These are phyloP conservation scores for Rhododendron ovatum DNA, from an alignment of 148 eudicot genomes.

Conservation along the genomic window DNA sequence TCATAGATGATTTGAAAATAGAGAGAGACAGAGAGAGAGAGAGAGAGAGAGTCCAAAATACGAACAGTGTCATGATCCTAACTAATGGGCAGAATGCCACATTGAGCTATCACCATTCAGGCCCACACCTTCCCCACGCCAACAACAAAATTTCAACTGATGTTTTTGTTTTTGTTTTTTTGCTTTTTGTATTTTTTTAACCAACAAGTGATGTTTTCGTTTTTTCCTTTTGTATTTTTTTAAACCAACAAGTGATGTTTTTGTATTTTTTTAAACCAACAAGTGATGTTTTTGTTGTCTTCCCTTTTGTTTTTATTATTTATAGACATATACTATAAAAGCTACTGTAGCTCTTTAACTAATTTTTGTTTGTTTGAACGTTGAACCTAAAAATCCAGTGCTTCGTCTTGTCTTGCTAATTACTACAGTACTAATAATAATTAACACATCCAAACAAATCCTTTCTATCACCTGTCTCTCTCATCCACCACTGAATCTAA, in stretches of 20 bases:
- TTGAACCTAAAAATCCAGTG: not conserved
- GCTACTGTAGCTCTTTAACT: no score
- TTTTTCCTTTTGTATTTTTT: no score
- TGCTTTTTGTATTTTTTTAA: no score
- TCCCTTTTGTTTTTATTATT: no score
- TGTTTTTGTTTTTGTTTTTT: no score
- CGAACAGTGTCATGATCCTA: not conserved
- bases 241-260: no score
- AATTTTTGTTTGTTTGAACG: not conserved
- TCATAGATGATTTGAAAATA: no score
- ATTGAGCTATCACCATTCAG: not conserved
- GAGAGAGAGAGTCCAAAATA: not conserved
- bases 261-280: no score
- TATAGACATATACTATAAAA: no score
- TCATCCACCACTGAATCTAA: not conserved
- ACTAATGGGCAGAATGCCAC: not conserved
- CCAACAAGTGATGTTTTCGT: no score
- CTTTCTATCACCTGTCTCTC: not conserved
- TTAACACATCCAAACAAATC: not conserved
- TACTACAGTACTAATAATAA: no score
- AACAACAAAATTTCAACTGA: not conserved
- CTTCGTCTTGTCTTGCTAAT: not conserved
- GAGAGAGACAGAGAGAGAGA: not conserved
- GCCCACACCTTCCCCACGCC: conserved; percentile 1
- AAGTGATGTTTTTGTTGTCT: no score